A percentile compares a stretch with the other conserved stretches of the same genome.
These are phyloP conservation scores for Cytospora chrysosperma DNA, from an alignment of 2,329 filamentous ascomycete genomes.

Conservation along the genomic window DNA sequence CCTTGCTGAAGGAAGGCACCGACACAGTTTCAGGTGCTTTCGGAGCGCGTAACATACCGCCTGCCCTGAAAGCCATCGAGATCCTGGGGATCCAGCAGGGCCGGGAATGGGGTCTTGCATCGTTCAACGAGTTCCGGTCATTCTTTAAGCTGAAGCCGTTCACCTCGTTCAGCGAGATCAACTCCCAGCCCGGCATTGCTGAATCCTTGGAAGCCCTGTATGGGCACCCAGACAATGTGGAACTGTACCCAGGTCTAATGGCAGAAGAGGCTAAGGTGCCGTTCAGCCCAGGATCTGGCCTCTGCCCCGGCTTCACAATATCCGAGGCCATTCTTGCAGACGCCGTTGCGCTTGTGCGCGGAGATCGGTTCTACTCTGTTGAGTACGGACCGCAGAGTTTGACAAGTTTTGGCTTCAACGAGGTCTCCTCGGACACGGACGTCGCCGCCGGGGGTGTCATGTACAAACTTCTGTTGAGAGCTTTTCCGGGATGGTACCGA, in stretches of 20 bases:
- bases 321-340: slow-evolving; percentile 56
- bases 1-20: slow-evolving; percentile 56
- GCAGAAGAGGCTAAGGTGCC: slow-evolving; percentile 38
- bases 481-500: slow-evolving; percentile 9
- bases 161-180: slow-evolving; percentile 58
- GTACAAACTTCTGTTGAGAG: slow-evolving; percentile 17
- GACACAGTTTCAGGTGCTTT: slow-evolving; percentile 61
- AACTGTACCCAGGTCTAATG: slow-evolving; percentile 65
- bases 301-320: slow-evolving; percentile 14
- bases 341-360: slow-evolving; percentile 60
- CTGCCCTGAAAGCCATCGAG: slow-evolving; percentile 59
- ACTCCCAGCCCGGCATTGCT: slow-evolving; percentile 54
- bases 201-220: slow-evolving; percentile 59
- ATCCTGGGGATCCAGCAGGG: slow-evolving; percentile 62
- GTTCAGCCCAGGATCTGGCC: slow-evolving; percentile 5
- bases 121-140: slow-evolving; percentile 63
- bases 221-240: slow-evolving; percentile 63
- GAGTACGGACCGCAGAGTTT: slow-evolving; percentile 61
- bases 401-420: slow-evolving; percentile 60
- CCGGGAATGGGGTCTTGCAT: slow-evolving; percentile 59
- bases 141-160: slow-evolving; percentile 61
- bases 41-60: slow-evolving; percentile 58
- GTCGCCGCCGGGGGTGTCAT: slow-evolving; percentile 13
- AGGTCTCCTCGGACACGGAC: slow-evolving; percentile 13
- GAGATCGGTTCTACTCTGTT: slow-evolving; percentile 63